These are phyloP conservation scores for Trichoderma guizhouense DNA, from an alignment of 2,329 filamentous ascomycete species.

Conservation along the genomic window DNA sequence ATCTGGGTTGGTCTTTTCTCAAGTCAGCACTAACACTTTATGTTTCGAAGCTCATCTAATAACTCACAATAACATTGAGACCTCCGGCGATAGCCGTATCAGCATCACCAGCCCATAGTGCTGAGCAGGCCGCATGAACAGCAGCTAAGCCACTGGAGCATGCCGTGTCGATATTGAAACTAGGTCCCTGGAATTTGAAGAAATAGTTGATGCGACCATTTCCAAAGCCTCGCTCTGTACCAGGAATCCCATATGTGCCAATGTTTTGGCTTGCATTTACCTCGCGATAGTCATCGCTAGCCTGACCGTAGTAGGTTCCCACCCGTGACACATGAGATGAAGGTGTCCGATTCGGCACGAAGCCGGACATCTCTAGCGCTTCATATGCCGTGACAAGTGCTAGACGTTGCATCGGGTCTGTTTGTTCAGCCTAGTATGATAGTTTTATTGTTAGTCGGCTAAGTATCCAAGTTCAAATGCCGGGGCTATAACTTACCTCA, in stretches of 20 bases:
- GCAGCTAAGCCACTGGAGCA: constrained; percentile 73
- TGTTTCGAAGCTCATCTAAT: rapidly evolving
- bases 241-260: constrained; percentile 54
- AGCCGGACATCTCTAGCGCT: constrained; percentile 58
- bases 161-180: constrained; percentile 70
- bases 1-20: neutral
- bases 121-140: constrained; percentile 43
- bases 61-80: constrained; percentile 54
- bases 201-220: constrained; percentile 70
- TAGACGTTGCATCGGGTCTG: constrained; percentile 72
- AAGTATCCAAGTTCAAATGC: neutral
- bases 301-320: constrained; percentile 73
- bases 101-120: constrained; percentile 61
- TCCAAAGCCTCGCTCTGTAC: constrained; percentile 48
- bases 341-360: constrained; percentile 16
- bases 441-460: neutral
- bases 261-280: constrained; percentile 68
- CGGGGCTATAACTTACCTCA: constrained; percentile 39
- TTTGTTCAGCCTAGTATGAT: constrained; percentile 53
- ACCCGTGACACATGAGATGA: constrained; percentile 57
- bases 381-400: constrained; percentile 74
- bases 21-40: neutral
- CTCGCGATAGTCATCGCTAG: constrained; percentile 76
- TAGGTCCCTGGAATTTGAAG: constrained; percentile 73
- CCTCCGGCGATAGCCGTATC: constrained; percentile 80